Base-by-base conservation (phyloP, 176 grass and related monocot species). In the Raddia distichophylla region DNA sequence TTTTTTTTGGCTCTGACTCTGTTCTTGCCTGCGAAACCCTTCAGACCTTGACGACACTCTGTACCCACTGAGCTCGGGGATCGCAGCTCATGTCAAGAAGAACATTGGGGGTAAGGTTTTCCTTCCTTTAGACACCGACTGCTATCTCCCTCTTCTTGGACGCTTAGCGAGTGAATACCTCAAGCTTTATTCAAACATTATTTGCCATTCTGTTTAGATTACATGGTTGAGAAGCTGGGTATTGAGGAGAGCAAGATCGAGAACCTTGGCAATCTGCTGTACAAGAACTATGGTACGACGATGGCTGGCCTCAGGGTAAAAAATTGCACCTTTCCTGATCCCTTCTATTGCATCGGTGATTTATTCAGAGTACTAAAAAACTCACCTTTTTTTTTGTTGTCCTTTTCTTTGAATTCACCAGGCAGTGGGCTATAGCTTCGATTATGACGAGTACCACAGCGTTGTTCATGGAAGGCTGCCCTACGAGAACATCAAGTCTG, bases 41-140 rank as follows among this genome's bases (percentile, higher is more conserved):
- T 45, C 86, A 99, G 97, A 99, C 74, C 91, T 99, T 10, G 97
- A 99, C 55, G 97, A 99, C 77, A 96, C 97, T 22, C 91, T 99
- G 32, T 99, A 99, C 76, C 91, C 97, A 15, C 48, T 95, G 59
- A 99, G 87, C 83, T 90, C 97, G 8, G 93, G 97, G 79, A 93
- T 99, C 78, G 77, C 93, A 22, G 44, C 84, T 0, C 82, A 83
- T 60, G 94, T 94, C 69, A 90, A 79, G 67, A 96, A 88, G 22
- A 99, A 99, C 80, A 96, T 99, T 77, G 80, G 82, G 85, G 90
- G 92, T 94, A 81, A 66, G 50, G 0, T 40, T 69, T 8, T 16
- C 20, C 34, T 37, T 8, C 20, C 20, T 44, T 37, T 11, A 45
- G 17, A 22, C 10, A 34, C 47, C 7, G 46, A 1, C 34, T 52